Percentiles rank a stretch among this genome's conserved stretches.
These are phyloP conservation scores for Verticillium nubilum DNA, from an alignment of 2,329 filamentous ascomycete species.

Conservation along the genomic window DNA sequence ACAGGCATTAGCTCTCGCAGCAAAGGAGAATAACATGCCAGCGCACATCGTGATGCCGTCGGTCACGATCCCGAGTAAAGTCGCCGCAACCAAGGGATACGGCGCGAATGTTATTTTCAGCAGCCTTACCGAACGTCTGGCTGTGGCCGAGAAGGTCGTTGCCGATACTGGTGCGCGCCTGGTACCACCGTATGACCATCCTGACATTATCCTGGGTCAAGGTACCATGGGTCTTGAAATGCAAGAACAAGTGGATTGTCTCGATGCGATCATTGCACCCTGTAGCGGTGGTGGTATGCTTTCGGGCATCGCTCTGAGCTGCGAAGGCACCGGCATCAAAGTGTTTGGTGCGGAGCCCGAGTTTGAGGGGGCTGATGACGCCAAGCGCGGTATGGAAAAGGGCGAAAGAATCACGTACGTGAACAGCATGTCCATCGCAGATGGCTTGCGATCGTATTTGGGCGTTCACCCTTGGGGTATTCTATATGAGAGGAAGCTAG, in stretches of 20 bases:
- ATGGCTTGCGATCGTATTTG: slow-evolving; percentile 71
- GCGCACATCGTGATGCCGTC: slow-evolving; percentile 89
- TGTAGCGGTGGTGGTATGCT: slow-evolving; percentile 77
- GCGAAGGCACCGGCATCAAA: slow-evolving; percentile 55
- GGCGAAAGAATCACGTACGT: slow-evolving; percentile 59
- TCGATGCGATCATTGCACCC: slow-evolving; percentile 66
- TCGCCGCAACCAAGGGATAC: slow-evolving; percentile 68
- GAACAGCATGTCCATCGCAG: slow-evolving; percentile 68
- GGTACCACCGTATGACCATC: slow-evolving; percentile 79
- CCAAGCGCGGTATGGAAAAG: slow-evolving; percentile 54
- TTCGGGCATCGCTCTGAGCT: slow-evolving; percentile 65
- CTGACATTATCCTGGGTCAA: slow-evolving; percentile 76
- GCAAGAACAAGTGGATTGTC: slow-evolving; percentile 54
- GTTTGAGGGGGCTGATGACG: slow-evolving; percentile 73
- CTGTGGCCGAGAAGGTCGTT: slow-evolving; percentile 58
- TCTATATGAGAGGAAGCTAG: slow-evolving; percentile 59
- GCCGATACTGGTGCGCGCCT: slow-evolving; percentile 62
- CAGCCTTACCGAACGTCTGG: slow-evolving; percentile 68
- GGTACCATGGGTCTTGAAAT: slow-evolving; percentile 73
- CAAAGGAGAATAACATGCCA: slow-evolving; percentile 64
- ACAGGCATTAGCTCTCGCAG: slow-evolving; percentile 84
- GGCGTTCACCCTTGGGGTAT: slow-evolving; percentile 65
- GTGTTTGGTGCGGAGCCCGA: slow-evolving; percentile 77
- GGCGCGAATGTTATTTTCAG: slow-evolving; percentile 21
- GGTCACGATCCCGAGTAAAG: slow-evolving; percentile 80